phyloP scores from a whole-genome alignment of 2,329 filamentous ascomycete species.

The Sporothrix pallida region DNA sequence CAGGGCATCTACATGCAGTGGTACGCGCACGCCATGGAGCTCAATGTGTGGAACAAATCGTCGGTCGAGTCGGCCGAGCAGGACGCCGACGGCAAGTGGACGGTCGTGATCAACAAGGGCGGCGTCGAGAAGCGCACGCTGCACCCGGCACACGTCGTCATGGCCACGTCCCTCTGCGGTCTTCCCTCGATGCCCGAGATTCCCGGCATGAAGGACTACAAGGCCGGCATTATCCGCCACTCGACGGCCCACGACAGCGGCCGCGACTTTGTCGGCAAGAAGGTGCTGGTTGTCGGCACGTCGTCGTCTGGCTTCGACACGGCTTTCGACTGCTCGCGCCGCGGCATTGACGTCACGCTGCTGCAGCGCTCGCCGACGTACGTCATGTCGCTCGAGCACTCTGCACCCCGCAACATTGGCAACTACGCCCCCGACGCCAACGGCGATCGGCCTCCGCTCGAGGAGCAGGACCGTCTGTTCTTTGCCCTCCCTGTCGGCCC shows the following conservation, averaged over 20 bases:
- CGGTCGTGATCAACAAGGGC: slow-evolving; percentile 49
- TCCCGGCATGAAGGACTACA: slow-evolving; percentile 25
- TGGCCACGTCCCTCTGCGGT: slow-evolving; percentile 33
- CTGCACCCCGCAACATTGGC: slow-evolving; percentile 26
- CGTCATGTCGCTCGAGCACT: slow-evolving; percentile 58
- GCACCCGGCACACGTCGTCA: slow-evolving; percentile 31
- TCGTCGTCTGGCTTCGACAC: slow-evolving; percentile 81
- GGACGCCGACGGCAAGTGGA: slow-evolving; percentile 58
- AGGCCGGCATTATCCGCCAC: slow-evolving; percentile 24
- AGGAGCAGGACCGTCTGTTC: slow-evolving; percentile 27
- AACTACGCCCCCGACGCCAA: slow-evolving; percentile 22
- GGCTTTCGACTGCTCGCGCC: slow-evolving; percentile 69
- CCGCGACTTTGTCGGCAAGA: slow-evolving; percentile 55
- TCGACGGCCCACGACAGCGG: slow-evolving; percentile 29
- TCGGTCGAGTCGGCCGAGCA: slow-evolving; percentile 34
- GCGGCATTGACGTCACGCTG: slow-evolving; percentile 73
- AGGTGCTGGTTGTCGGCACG: slow-evolving; percentile 74
- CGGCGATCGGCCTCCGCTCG: slow-evolving; percentile 25
- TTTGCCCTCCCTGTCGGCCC: slow-evolving; percentile 28
- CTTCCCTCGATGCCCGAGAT: slow-evolving; percentile 27
- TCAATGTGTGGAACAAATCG: slow-evolving; percentile 45
- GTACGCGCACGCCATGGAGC: slow-evolving; percentile 52
- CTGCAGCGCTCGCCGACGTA: slow-evolving; percentile 79
- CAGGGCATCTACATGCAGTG: slow-evolving; percentile 53
- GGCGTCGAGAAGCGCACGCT: slow-evolving; percentile 28